Conservation (phyloP, 225 moss, liverwort and hornwort genomes). For the Climacium dendroides region DNA sequence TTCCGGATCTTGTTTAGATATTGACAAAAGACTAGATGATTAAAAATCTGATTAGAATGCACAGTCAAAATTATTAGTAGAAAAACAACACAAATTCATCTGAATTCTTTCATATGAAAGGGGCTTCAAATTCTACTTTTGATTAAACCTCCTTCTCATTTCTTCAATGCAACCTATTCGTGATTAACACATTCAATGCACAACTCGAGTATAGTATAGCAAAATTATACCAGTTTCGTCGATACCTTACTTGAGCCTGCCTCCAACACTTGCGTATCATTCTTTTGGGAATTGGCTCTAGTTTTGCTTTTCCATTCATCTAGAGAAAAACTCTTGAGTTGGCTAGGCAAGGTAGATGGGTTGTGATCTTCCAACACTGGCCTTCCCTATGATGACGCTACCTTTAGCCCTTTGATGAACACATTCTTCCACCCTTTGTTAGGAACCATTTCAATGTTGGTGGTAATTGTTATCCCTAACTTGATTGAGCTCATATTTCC, state of each 20-base stretch:
- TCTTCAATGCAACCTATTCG: background rate
- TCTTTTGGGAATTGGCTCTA: background rate
- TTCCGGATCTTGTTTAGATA: background rate
- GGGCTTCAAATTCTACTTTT: background rate
- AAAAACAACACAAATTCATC: background rate
- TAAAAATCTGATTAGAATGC: background rate
- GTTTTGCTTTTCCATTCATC: background rate
- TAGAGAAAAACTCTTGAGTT: background rate
- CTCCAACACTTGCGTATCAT: background rate
- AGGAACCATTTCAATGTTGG: background rate
- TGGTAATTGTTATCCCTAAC: background rate
- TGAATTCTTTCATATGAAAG: background rate
- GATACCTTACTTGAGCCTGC: background rate
- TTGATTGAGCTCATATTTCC: background rate
- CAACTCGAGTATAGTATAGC: background rate
- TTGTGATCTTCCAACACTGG: background rate
- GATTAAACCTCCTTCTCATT: background rate
- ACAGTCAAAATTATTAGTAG: background rate
- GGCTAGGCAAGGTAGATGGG: background rate
- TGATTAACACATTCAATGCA: background rate
- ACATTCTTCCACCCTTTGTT: background rate
- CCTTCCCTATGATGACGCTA: background rate
- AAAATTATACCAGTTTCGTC: background rate
- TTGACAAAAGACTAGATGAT: background rate
- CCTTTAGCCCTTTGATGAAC: background rate